Evolutionary conservation across 805 yeast genomes (phyloP), one percentile per base, ranked within the genome.

Genomic region (Yarrowia sp.): DNA sequence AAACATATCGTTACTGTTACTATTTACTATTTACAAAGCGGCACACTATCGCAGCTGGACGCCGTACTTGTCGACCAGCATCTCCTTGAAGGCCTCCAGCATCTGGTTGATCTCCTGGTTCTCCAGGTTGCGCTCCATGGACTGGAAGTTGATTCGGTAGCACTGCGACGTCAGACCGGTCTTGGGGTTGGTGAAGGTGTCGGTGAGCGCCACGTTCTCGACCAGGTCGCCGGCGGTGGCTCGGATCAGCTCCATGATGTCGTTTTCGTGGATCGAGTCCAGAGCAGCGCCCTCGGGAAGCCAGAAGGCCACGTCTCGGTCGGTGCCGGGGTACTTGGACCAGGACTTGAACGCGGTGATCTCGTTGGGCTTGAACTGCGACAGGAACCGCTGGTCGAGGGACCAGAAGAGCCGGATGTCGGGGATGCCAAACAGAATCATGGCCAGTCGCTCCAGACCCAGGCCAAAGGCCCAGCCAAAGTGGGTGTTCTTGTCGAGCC

Each of bases 401-500:
- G 97, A 81, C 99, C 99, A 94, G 73, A 94, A 90, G 49, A 93
- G 76, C 65, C 99, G 80, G 65, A 94, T 94, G 72, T 94, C 99
- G 1, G 98, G 98, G 47, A 94, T 87, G 21, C 96, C 97, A 75
- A 92, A 94, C 58, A 94, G 77, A 18, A 94, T 77, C 99, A 94
- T 94, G 35, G 99, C 98, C 63, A 93, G 84, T 70, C 99, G 81
- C 73, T 94, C 99, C 55, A 94, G 78, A 0, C 99, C 99, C 58
- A 94, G 80, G 18, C 99, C 99, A 76, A 94, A 94, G 1, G 99
- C 99, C 98, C 99, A 94, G 2, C 97, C 96, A 10, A 55, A 55
- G 19, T 27, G 38, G 46, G 93, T 79, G 64, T 84, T 80, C 16
- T 74, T 70, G 22, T 80, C 75, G 58, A 86, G 77, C 0, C 90